Evolutionary conservation across 2,329 filamentous ascomycete genomes (phyloP).

Genomic region (Daldinia eschscholtzii): DNA sequence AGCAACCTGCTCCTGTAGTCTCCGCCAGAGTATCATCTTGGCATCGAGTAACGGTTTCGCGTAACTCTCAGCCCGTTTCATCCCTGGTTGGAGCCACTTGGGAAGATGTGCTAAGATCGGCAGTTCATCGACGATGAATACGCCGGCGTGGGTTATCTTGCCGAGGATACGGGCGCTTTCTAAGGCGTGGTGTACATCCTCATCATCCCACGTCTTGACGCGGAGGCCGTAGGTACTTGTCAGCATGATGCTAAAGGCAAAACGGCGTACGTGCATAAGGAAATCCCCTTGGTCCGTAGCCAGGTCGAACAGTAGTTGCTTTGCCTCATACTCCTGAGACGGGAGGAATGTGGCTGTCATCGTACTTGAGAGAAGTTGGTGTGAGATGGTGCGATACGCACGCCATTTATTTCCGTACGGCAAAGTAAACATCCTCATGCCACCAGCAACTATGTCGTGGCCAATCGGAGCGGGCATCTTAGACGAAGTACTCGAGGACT

Average conservation of each 20-base stretch:
- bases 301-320: slow-evolving; percentile 59
- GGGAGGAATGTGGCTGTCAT: slow-evolving; percentile 57
- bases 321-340: slow-evolving; percentile 60
- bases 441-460: slow-evolving; percentile 56
- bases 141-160: slow-evolving; percentile 40
- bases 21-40: slow-evolving; percentile 45
- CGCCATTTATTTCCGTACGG: slow-evolving; percentile 58
- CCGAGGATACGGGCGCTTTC: slow-evolving; percentile 40
- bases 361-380: slow-evolving; percentile 52
- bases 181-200: slow-evolving; percentile 36
- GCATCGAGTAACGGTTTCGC: slow-evolving; percentile 12
- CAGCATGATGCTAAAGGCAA: slow-evolving; percentile 50
- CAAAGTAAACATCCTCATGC: slow-evolving; percentile 58
- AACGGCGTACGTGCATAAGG: slow-evolving; percentile 50
- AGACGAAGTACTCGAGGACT: slow-evolving; percentile 52
- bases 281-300: slow-evolving; percentile 53
- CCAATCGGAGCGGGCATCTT: slow-evolving; percentile 56
- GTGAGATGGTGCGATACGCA: slow-evolving; percentile 52
- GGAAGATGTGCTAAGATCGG: slow-evolving; percentile 44
- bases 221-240: slow-evolving; percentile 49
- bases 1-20: slow-evolving; percentile 40
- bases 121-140: slow-evolving; percentile 48
- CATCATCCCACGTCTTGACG: slow-evolving; percentile 45
- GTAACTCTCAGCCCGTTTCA: slow-evolving; percentile 29
- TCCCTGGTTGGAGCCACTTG: slow-evolving; percentile 45